Base-by-base conservation (phyloP, 108 stramenopile species). In the Nitzschia putrida region DNA sequence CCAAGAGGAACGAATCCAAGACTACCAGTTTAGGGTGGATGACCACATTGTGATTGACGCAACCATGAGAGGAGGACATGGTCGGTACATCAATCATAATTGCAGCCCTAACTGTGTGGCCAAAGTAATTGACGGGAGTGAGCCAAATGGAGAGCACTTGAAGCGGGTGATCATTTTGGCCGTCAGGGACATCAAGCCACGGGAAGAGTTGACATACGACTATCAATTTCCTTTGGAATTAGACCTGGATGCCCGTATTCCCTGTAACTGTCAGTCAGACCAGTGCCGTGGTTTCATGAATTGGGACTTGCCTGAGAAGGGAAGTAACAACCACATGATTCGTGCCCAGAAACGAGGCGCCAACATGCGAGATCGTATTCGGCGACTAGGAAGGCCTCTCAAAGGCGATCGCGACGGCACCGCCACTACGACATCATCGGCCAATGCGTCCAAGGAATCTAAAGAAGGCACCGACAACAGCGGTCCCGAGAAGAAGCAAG, bases 171-270 rank as follows among this genome's bases (percentile, higher is more conserved):
- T 98, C 41, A 93, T 99, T 61, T 74, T 96, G 52, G 93, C 94
- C 25, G 82, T 87, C 72, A 85, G 89, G 20, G 84, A 89, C 47
- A 96, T 99, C 58, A 66, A 84, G 57, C 89, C 91, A 11, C 80
- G 88, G 39, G 97, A 97, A 58, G 98, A 99, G 74, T 68, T 99
- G 38, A 94, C 95, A 8, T 98, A 98, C 71, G 97, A 99, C 75
- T 99, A 99, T 76, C 94, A 98, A 69, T 99, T 93, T 58, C 92
- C 89, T 18, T 68, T 93, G 37, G 95, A 95, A 66, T 57, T 79
- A 34, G 79, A 92, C 56, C 64, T 91, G 25, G 74, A 81, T 12
- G 77, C 69, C 11, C 79, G 90, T 11, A 83, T 95, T 52, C 83
- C 88, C 10, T 95, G 93, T 77, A 83, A 82, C 50, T 95, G 93